phyloP scores from a whole-genome alignment of 2,329 filamentous ascomycete genomes.

The Alternaria viburni region DNA sequence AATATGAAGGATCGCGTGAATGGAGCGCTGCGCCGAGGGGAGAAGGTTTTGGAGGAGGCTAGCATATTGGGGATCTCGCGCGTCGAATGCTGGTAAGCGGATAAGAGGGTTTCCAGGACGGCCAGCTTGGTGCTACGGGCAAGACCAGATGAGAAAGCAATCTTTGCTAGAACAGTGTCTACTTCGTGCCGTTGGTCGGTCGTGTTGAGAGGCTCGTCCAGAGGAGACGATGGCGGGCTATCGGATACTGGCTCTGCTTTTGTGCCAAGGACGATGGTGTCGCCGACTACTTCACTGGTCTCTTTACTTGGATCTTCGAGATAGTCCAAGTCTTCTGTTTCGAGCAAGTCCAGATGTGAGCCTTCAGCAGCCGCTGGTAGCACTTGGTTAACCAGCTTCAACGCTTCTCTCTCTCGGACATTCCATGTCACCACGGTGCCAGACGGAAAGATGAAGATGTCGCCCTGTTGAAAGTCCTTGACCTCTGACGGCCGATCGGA shows the following conservation, averaged over 20 bases:
- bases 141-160: conserved; percentile 93
- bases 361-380: conserved; percentile 78
- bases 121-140: conserved; percentile 93
- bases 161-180: conserved; percentile 81
- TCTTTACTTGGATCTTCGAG: conserved; percentile 75
- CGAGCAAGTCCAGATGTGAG: conserved; percentile 73
- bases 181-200: conserved; percentile 49
- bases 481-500: conserved; percentile 47
- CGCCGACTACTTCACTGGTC: conserved; percentile 79
- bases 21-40: conserved; percentile 29
- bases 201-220: conserved; percentile 52
- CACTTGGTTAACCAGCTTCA: conserved; percentile 62
- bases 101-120: conserved; percentile 83
- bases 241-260: conserved; percentile 51
- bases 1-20: conserved; percentile 81
- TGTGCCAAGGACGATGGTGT: conserved; percentile 88
- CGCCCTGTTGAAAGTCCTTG: conserved; percentile 66
- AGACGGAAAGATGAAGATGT: conserved; percentile 95
- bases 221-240: neutral
- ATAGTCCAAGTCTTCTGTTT: conserved; percentile 91
- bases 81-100: conserved; percentile 85
- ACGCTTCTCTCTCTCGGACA: conserved; percentile 74
- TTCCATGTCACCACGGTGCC: conserved; percentile 95
- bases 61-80: conserved; percentile 80
- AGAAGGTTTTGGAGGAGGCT: conserved; percentile 65